Evolutionary conservation across 2,329 filamentous ascomycete genomes (phyloP).

Genomic region (Cryoendolithus antarcticus): DNA sequence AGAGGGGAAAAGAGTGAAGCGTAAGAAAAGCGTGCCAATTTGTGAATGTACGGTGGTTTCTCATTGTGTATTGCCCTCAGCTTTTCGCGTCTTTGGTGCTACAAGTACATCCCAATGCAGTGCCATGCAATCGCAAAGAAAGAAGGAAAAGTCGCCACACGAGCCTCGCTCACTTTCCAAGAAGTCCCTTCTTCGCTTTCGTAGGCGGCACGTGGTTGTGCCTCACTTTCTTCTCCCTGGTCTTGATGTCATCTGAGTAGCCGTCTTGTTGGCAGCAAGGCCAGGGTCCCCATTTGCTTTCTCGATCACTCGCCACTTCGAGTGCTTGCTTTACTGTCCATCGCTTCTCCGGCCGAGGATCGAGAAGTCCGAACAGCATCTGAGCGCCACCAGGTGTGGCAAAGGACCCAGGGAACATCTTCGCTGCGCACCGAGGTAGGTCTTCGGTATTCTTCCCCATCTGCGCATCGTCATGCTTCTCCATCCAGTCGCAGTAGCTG

Average conservation of each 20-base stretch:
- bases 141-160: no score
- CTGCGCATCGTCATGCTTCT: slow-evolving; percentile 40
- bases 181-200: slow-evolving; percentile 20
- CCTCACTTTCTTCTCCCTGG: slow-evolving; percentile 26
- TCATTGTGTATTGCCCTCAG: no score
- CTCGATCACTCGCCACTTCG: slow-evolving; percentile 33
- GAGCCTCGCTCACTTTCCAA: no score
- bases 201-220: slow-evolving; percentile 33
- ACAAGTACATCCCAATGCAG: no score
- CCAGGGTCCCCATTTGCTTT: slow-evolving; percentile 3
- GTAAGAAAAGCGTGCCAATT: no score
- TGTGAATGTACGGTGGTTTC: no score
- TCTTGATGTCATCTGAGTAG: slow-evolving; percentile 22
- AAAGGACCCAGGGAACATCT: slow-evolving; percentile 48
- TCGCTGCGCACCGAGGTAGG: slow-evolving; percentile 44
- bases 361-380: slow-evolving; percentile 67
- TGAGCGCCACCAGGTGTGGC: slow-evolving; percentile 57
- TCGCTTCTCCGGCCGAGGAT: slow-evolving; percentile 61
- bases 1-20: no score
- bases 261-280: slow-evolving; percentile 22
- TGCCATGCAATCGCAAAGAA: no score
- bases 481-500: slow-evolving; percentile 59
- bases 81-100: no score
- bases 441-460: slow-evolving; percentile 27
- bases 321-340: slow-evolving; percentile 57